A percentile compares a stretch with the other conserved stretches of the same genome.
phyloP scores from a whole-genome alignment of 805 yeast species.

The Starmerella floricola region DNA sequence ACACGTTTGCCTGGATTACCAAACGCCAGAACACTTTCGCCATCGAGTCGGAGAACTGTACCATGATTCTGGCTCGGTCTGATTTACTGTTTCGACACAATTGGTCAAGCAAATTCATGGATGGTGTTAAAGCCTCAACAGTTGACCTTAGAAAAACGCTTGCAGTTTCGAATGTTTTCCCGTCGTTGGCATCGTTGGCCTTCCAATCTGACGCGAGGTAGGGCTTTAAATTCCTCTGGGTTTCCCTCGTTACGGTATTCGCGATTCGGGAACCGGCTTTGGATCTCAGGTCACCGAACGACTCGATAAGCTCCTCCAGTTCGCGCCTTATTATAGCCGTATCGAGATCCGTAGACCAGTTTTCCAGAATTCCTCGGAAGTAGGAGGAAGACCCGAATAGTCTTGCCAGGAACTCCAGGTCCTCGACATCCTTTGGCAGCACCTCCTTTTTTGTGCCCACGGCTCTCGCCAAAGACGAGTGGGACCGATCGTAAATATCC shows the following conservation, averaged over 20 bases:
- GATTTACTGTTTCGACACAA: conserved; percentile 25
- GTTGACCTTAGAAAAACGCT: conserved; percentile 6
- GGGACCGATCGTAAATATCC: conserved; percentile 34
- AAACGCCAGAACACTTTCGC: conserved; percentile 31
- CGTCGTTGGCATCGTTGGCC: conserved; percentile 22
- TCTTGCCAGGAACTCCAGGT: conserved; percentile 35
- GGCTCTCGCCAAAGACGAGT: conserved; percentile 29
- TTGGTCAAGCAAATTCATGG: conserved; percentile 25
- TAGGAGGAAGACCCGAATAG: conserved; percentile 32
- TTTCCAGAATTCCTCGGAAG: conserved; percentile 31
- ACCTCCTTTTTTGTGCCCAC: conserved; percentile 26
- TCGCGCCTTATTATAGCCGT: neutral
- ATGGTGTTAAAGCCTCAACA: conserved; percentile 2
- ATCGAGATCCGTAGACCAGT: neutral
- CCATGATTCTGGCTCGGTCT: conserved; percentile 26
- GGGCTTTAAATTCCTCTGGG: conserved; percentile 6
- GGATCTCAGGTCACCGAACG: conserved; percentile 9
- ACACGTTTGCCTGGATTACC: conserved; percentile 32
- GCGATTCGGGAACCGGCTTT: conserved; percentile 9
- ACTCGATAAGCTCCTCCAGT: neutral
- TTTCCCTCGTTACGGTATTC: conserved; percentile 4
- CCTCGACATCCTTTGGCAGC: conserved; percentile 25
- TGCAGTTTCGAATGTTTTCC: too few species aligned
- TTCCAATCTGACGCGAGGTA: conserved; percentile 15
- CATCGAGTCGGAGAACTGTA: conserved; percentile 26